Evolutionary conservation across 345 rosid species (phyloP), one percentile per base, ranked within the genome.

Genomic region (Eucalyptus curtisii): DNA sequence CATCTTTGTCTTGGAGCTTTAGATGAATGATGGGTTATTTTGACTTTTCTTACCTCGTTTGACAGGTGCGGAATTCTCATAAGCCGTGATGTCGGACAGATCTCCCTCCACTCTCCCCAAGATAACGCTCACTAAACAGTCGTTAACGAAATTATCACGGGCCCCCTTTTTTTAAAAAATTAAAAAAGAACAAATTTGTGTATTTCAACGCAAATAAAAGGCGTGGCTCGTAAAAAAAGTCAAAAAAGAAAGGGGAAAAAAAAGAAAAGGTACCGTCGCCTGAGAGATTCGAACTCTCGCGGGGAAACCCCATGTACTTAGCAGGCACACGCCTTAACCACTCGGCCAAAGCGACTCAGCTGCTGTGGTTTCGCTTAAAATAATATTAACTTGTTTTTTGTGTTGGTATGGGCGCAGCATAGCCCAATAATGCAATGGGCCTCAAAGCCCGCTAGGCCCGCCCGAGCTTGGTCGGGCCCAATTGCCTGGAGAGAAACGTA

Each of bases 281-380:
- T 93, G 93, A 94, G 94, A 94, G 94, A 94, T 94, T 95, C 95
- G 95, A 95, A 94, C 94, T 94, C 95, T 93, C 96, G 96, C 95
- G 95, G 95, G 94, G 95, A 93, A 91, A 93, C 96, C 96, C 98
- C 94, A 95, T 95, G 95, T 93, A 93, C 92, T 95, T 95, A 95
- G 97, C 96, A 94, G 96, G 96, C 98, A 95, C 96, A 94, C 97
- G 95, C 96, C 97, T 95, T 96, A 96, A 96, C 98, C 97, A 95
- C 96, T 96, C 95, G 95, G 98, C 98, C 96, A 95, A 96, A 94
- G 97, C 95, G 95, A 92, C 96, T n/a, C 0, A 0, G 5, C 0
- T n/a, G 25, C 11, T 10, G 13, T 2, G 2, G 2, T 0, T 13
- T 4, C 11, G 9, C 3, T 25, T 14, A 8, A 47, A 45, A 84